phyloP scores from a whole-genome alignment of 2,329 filamentous ascomycete species.

The Arthrobotrys pseudoclavata region DNA sequence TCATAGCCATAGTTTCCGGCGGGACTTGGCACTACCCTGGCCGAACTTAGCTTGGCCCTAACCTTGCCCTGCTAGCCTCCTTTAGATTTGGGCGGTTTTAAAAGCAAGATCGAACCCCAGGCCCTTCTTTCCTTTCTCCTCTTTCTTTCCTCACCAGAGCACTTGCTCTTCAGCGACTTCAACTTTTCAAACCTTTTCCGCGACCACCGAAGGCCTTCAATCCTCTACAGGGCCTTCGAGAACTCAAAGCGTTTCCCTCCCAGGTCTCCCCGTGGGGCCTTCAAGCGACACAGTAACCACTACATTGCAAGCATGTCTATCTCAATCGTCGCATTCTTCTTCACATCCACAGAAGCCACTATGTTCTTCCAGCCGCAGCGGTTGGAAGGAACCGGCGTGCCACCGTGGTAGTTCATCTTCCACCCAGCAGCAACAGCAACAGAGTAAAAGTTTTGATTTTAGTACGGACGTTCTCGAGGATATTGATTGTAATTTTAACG shows the following conservation, averaged over 20 bases:
- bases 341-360: slow-evolving; percentile 19
- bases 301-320: slow-evolving; percentile 52
- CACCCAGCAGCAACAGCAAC: slow-evolving; percentile 11
- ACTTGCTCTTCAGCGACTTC: slow-evolving; percentile 44
- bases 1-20: slow-evolving; percentile 22
- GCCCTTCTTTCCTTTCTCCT: slow-evolving; percentile 27
- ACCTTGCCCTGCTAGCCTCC: slow-evolving; percentile 12
- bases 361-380: slow-evolving; percentile 56
- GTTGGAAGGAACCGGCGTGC: slow-evolving; percentile 46
- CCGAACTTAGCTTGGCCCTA: slow-evolving; percentile 14
- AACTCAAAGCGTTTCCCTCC: slow-evolving; percentile 21
- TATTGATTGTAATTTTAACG: slow-evolving; percentile 57
- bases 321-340: slow-evolving; percentile 18
- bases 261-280: slow-evolving; percentile 58
- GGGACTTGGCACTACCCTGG: slow-evolving; percentile 27
- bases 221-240: slow-evolving; percentile 29
- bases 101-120: slow-evolving; percentile 26
- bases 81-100: slow-evolving; percentile 16
- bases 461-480: slow-evolving; percentile 26
- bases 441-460: slow-evolving; percentile 35
- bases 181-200: slow-evolving; percentile 12
- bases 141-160: slow-evolving; percentile 36
- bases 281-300: slow-evolving; percentile 35
- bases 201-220: slow-evolving; percentile 30
- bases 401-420: slow-evolving; percentile 50